These are phyloP conservation scores for Magnusiomyces fungicola DNA, from an alignment of 1,139 yeast species.

Conservation along the genomic window DNA sequence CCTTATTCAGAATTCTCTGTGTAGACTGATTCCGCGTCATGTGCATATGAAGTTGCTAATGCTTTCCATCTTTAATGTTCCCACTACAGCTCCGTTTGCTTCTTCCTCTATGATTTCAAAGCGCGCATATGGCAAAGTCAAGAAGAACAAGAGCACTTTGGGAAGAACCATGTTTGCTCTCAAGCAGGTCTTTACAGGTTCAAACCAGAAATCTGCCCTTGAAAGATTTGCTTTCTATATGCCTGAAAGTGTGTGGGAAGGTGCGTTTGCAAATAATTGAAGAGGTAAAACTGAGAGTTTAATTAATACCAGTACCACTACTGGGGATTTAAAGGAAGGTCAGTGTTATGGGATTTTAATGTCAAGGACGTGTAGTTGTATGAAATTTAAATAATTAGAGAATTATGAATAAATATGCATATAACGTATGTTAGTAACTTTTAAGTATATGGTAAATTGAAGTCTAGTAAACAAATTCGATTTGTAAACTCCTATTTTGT, in stretches of 20 bases:
- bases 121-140: not conserved
- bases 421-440: too few relatives aligned
- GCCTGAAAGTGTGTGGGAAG: conserved; percentile 4
- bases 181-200: not conserved
- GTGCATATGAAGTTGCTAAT: conserved; percentile 8
- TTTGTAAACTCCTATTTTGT: too few relatives aligned
- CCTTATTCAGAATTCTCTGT: conserved; percentile 11
- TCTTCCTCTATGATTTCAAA: not conserved
- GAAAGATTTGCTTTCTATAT: conserved; percentile 6
- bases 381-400: too few relatives aligned
- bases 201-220: not conserved
- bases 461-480: too few relatives aligned
- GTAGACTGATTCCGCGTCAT: conserved; percentile 9
- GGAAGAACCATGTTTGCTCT: not conserved
- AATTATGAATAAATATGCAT: too few relatives aligned
- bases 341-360: too few relatives aligned
- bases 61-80: conserved; percentile 9
- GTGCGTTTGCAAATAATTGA: too few relatives aligned
- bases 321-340: too few relatives aligned
- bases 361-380: too few relatives aligned
- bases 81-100: conserved; percentile 8
- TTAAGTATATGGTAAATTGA: too few relatives aligned
- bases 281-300: too few relatives aligned
- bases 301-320: too few relatives aligned
- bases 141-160: not conserved